These are phyloP conservation scores for Staphylotrichum longicolle DNA, from an alignment of 495 filamentous ascomycete species.

Conservation along the genomic window DNA sequence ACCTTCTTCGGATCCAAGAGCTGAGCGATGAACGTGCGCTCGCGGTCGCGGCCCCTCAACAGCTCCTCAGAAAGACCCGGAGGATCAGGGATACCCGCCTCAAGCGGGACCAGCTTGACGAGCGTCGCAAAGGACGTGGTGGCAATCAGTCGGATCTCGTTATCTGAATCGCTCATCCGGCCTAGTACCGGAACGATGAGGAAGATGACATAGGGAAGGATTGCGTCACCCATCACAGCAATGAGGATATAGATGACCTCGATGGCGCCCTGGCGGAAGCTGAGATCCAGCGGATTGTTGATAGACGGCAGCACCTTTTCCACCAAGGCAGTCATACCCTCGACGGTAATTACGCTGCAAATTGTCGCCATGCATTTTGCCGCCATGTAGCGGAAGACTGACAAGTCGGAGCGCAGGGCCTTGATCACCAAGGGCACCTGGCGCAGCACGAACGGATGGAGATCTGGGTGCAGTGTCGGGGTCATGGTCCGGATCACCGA, in stretches of 20 bases:
- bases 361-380: conserved; percentile 97
- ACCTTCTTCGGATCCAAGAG: conserved; percentile 95
- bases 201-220: conserved; percentile 97
- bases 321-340: conserved; percentile 93
- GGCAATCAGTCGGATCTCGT: conserved; percentile 87
- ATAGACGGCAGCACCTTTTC: conserved; percentile 89
- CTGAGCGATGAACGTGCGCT: conserved; percentile 94
- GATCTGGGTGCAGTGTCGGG: conserved; percentile 70
- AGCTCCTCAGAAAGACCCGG: conserved; percentile 86
- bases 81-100: conserved; percentile 95
- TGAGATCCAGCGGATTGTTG: conserved; percentile 80
- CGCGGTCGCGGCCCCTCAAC: conserved; percentile 82
- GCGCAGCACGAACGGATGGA: conserved; percentile 73
- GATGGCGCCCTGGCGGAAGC: conserved; percentile 85
- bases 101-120: conserved; percentile 97
- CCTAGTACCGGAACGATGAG: conserved; percentile 96
- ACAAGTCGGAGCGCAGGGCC: conserved; percentile 79
- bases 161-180: conserved; percentile 98
- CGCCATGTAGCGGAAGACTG: conserved; percentile 91
- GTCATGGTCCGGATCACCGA: conserved; percentile 88
- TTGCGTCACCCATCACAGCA: conserved; percentile 95
- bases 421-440: conserved; percentile 85
- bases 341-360: conserved; percentile 90
- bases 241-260: conserved; percentile 95
- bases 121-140: conserved; percentile 96